Base-by-base conservation (phyloP, 495 filamentous ascomycete species). In the Niebla homalea region DNA sequence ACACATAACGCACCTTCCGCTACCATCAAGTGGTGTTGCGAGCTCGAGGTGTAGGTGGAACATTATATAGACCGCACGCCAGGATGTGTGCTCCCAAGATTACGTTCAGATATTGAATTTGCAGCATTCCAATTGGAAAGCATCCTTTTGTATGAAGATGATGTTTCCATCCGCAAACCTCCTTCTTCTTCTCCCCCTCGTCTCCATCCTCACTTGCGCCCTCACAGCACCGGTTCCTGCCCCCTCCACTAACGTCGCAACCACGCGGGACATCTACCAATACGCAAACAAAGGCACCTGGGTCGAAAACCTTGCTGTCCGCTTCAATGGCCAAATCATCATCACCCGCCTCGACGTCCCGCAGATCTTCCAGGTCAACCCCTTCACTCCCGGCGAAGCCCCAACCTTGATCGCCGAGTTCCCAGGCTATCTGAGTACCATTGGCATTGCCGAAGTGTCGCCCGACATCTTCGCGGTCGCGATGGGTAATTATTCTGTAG, bases 361-460 rank as follows among this genome's bases (percentile, higher is more conserved):
- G 0, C 61, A 68, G 44, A 57, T 75, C 16, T 74, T 66, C 66
- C 51, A 55, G 10, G 52, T 73, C 47, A 55, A 72, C 50, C 61
- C 68, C 0, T 56, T 59, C 14, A 59, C 45, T 22, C 60, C 61
- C n/a, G 59, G 66, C 12, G 55, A 60, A 11, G 29, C 22, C 6
- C 35, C 37, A 12, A 58, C 56, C 4, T 51, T 66, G 0, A 55
- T 62, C 7, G 44, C 64, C 22, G 57, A 50, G 15, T 67, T 74
- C 50, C 43, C 66, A 12, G 57, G 60, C 48, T 63, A 55, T 18
- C 63, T 53, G 14, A 63, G 58, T 46, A 57, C 65, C 39, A 54
- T 69, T 16, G 72, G 72, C 14, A 73, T 75, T 52, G 60, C 66
- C 23, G 62, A 70, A 41, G 55, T 73, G 1, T 50, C 56, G 5